phyloP scores from a whole-genome alignment of 1,284 basidiomycete species.

The Phlebopus sp. region DNA sequence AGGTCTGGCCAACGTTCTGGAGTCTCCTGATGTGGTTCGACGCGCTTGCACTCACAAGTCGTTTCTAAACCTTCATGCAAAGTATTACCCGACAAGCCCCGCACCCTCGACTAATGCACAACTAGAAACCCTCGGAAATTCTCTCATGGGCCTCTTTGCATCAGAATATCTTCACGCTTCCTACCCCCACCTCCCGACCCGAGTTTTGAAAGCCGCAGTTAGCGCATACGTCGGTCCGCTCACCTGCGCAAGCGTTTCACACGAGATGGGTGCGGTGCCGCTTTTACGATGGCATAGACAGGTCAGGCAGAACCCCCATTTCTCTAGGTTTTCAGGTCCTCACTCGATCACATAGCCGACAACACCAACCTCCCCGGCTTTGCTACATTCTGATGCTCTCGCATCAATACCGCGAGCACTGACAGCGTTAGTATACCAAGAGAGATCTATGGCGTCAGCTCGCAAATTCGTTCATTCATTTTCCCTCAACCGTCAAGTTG shows the following conservation, averaged over 20 bases:
- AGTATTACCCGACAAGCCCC: constrained; percentile 51
- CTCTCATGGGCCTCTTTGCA: constrained; percentile 88
- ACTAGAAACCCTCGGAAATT: constrained; percentile 81
- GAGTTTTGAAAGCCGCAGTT: constrained; percentile 86
- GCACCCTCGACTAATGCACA: constrained; percentile 72
- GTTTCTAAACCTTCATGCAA: constrained; percentile 55
- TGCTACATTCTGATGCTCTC: constrained; percentile 70
- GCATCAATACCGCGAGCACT: constrained; percentile 74
- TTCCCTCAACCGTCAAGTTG: constrained; percentile 81
- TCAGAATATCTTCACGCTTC: constrained; percentile 80
- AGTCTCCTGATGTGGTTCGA: constrained; percentile 52
- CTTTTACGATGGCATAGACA: constrained; percentile 71
- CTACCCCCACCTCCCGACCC: constrained; percentile 90
- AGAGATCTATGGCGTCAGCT: constrained; percentile 76
- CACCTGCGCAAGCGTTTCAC: constrained; percentile 79
- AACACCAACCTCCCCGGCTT: constrained; percentile 44
- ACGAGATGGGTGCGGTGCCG: constrained; percentile 73
- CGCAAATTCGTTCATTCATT: constrained; percentile 83
- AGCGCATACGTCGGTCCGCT: constrained; percentile 88
- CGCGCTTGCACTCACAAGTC: constrained; percentile 84
- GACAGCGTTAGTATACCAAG: constrained; percentile 73
- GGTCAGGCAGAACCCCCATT: constrained; percentile 38
- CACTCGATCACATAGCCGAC: constrained; percentile 38
- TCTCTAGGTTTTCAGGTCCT: constrained; percentile 5
- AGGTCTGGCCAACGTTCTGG: constrained; percentile 56